Percentiles rank a stretch among this genome's conserved stretches.
These are phyloP conservation scores for Paratinospora sagittata DNA, from an alignment of 164 flowering plant genomes.

Conservation along the genomic window DNA sequence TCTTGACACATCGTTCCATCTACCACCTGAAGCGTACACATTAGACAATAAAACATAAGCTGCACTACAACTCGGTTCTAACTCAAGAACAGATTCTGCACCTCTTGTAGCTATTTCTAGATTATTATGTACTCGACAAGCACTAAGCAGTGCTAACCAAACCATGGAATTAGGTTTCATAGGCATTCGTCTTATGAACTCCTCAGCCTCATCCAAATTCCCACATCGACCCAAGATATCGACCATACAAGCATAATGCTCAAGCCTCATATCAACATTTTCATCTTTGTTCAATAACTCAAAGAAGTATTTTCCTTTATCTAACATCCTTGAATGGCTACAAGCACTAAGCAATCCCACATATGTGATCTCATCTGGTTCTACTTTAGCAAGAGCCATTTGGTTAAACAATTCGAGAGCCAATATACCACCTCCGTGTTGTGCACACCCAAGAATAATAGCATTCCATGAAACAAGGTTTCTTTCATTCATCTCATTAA, in stretches of 20 bases:
- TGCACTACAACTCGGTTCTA: conserved; percentile 48
- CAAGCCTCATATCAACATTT: conserved; percentile 27
- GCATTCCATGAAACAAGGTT: conserved; percentile 70
- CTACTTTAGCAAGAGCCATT: conserved; percentile 38
- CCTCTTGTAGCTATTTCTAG: conserved; percentile 55
- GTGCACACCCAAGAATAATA: conserved; percentile 56
- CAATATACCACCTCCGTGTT: conserved; percentile 49
- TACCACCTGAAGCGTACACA: conserved; percentile 46
- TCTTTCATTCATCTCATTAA: conserved; percentile 30
- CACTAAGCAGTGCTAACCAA: conserved; percentile 57
- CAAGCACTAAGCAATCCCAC: conserved; percentile 65
- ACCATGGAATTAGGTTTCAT: conserved; percentile 36
- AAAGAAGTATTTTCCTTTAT: conserved; percentile 45
- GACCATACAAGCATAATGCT: conserved; percentile 37
- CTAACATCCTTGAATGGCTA: conserved; percentile 51
- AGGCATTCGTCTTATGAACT: conserved; percentile 45
- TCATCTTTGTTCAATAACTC: conserved; percentile 21
- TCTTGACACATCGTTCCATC: conserved; percentile 55
- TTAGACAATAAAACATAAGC: conserved; percentile 57
- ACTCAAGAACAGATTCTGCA: conserved; percentile 28
- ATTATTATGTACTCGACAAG: conserved; percentile 41
- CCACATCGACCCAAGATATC: conserved; percentile 53
- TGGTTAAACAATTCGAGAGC: conserved; percentile 35
- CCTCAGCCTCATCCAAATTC: conserved; percentile 59
- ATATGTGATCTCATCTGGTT: conserved; percentile 64